phyloP scores from a whole-genome alignment of 805 yeast genomes.

The Ogataea paradorogensis region DNA sequence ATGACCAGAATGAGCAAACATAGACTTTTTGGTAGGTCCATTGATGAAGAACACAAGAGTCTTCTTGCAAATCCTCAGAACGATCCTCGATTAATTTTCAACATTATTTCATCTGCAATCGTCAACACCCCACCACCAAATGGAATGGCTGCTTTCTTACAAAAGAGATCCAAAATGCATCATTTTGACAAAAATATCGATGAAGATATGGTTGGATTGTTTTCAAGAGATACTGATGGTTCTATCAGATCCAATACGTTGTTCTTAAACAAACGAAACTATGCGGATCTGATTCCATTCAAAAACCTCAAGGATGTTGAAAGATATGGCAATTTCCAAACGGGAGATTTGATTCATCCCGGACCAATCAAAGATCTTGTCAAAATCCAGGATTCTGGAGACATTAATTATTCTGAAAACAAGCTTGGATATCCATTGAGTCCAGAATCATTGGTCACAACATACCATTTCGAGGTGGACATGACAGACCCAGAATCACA shows the following conservation, averaged over 20 bases:
- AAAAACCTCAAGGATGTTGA: slow-evolving; percentile 30
- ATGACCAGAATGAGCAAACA: slow-evolving; percentile 50
- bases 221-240: slow-evolving; percentile 58
- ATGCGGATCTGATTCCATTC: slow-evolving; percentile 63
- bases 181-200: slow-evolving; percentile 61
- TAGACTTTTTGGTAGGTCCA: slow-evolving; percentile 35
- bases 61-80: slow-evolving; percentile 51
- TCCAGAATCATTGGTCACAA: slow-evolving; percentile 57
- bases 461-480: slow-evolving; percentile 72
- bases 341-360: slow-evolving; percentile 37
- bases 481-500: slow-evolving; percentile 43
- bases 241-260: slow-evolving; percentile 40
- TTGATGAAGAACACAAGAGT: slow-evolving; percentile 38
- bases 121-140: slow-evolving; percentile 91
- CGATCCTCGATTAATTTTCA: slow-evolving; percentile 76
- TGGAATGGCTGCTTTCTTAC: slow-evolving; percentile 72
- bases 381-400: slow-evolving; percentile 10
- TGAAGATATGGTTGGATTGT: slow-evolving; percentile 80
- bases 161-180: slow-evolving; percentile 67
- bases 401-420: slow-evolving; percentile 8
- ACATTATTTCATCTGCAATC: slow-evolving; percentile 86
- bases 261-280: slow-evolving; percentile 65
- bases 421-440: slow-evolving; percentile 52
- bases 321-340: slow-evolving; percentile 17
- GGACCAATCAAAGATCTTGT: slow-evolving; percentile 35